phyloP scores from a whole-genome alignment of 2,329 filamentous ascomycete species.

The Monosporascus sp. region DNA sequence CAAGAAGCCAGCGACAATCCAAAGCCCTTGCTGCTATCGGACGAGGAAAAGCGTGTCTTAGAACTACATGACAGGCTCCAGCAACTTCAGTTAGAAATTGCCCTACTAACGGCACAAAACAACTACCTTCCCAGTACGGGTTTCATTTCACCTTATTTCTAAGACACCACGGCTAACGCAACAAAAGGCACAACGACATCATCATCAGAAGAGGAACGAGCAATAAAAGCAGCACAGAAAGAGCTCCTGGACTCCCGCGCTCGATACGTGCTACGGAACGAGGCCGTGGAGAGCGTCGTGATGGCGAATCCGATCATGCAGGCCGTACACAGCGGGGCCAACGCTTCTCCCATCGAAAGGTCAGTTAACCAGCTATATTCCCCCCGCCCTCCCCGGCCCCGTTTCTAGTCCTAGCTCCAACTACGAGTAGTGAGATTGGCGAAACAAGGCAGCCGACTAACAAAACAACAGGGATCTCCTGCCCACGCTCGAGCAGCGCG shows the following conservation, averaged over 20 bases:
- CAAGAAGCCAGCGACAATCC: slow-evolving; percentile 26
- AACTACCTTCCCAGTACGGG: slow-evolving; percentile 30
- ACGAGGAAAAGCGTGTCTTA: slow-evolving; percentile 61
- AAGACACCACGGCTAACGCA: background rate
- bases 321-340: slow-evolving; percentile 65
- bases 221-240: slow-evolving; percentile 52
- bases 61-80: slow-evolving; percentile 67
- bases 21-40: slow-evolving; percentile 43
- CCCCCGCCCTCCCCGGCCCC: background rate
- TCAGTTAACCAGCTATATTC: slow-evolving; percentile 30
- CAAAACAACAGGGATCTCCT: slow-evolving; percentile 53
- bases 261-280: slow-evolving; percentile 63
- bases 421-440: no score
- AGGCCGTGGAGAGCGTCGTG: slow-evolving; percentile 63
- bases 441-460: no score
- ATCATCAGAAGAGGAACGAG: slow-evolving; percentile 4
- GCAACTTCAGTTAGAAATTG: slow-evolving; percentile 67
- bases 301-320: slow-evolving; percentile 71
- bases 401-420: background rate
- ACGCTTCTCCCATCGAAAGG: slow-evolving; percentile 64
- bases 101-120: slow-evolving; percentile 53
- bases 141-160: background rate
- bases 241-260: slow-evolving; percentile 67
- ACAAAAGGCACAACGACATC: slow-evolving; percentile 36
- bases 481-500: slow-evolving; percentile 61